phyloP scores from a whole-genome alignment of 192 early-diverging fungal species.

The Rhizophagus prolifer region DNA sequence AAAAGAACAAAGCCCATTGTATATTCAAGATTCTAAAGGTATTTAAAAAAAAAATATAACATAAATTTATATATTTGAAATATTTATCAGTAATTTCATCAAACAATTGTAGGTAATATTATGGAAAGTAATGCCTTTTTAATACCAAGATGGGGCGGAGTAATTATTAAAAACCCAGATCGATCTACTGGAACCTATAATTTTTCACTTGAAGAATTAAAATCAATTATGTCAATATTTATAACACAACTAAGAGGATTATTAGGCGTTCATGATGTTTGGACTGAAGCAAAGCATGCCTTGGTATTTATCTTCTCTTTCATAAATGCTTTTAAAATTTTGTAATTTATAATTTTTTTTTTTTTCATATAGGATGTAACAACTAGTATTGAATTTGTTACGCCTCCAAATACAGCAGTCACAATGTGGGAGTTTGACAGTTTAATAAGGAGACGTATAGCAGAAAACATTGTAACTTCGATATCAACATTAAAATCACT shows the following conservation, averaged over 20 bases:
- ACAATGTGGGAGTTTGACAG: slow-evolving; percentile 84
- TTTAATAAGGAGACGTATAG: slow-evolving; percentile 65
- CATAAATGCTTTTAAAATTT: background rate
- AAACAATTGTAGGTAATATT: slow-evolving; percentile 36
- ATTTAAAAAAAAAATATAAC: background rate
- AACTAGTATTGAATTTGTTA: slow-evolving; percentile 41
- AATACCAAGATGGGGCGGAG: slow-evolving; percentile 96
- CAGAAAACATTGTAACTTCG: slow-evolving; percentile 73
- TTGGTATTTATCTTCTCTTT: background rate
- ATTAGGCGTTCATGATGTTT: slow-evolving; percentile 72
- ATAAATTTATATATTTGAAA: background rate
- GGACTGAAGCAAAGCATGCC: background rate
- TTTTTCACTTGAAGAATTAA: slow-evolving; percentile 55
- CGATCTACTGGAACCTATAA: slow-evolving; percentile 18
- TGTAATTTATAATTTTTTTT: background rate
- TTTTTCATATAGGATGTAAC: slow-evolving; percentile 10
- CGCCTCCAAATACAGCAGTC: slow-evolving; percentile 58
- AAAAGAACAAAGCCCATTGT: slow-evolving; percentile 63
- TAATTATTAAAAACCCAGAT: slow-evolving; percentile 68
- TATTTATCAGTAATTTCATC: background rate
- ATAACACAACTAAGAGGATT: slow-evolving; percentile 78
- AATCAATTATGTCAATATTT: slow-evolving; percentile 77
- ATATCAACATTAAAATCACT: slow-evolving; percentile 79
- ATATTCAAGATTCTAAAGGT: slow-evolving; percentile 61
- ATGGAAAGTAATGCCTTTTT: slow-evolving; percentile 78